Evolutionary conservation across 768 basidiomycete genomes (phyloP), one percentile per base, ranked within the genome.

Genomic region (Lactarius akahatsu): DNA sequence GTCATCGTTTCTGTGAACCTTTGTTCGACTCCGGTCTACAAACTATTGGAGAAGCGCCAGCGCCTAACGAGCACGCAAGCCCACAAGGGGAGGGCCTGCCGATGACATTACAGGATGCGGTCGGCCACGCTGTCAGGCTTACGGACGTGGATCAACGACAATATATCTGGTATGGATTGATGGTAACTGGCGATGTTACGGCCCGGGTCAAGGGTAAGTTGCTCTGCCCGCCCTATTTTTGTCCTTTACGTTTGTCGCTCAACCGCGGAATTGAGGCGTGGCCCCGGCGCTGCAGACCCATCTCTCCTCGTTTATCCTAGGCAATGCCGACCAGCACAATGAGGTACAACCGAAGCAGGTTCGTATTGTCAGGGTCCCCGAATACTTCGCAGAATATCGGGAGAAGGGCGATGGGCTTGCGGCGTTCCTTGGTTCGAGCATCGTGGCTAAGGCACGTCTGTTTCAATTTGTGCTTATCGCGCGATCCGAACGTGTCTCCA

Each of bases 1-100:
- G 94, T 41, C 94, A 97, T 79, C 82, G 91, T 47, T 91, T 95
- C 77, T 94, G 92, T 74, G 95, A 96, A 75, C 92, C 94, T 7
- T 80, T 97, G 32, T 95, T 94, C 69, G 88, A 94, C 73, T 88
- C 89, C 2, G 78, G 75, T 4, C 71, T 92, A 50, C 76, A 92
- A 64, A 76, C 77, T 15, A 65, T 67, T 38, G 58, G 74, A 4
- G 61, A 63, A 30, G 20, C 52, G 43, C 45, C 50, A 18, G 45
- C 59, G 30, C 68, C 65, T 5, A 67, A 68, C 3, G 52, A 61
- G 45, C 57, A 66, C 23, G 65, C 61, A 30, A 59, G 59, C 76
- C 47, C 75, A 71, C 41, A 72, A 74, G 65, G 32, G 68, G 69
- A 59, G 68, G 74, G 30, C 62, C 61, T 56, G 65, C 66, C 7